Conservation (phyloP, 345 rosid species). For the Angophora floribunda region DNA sequence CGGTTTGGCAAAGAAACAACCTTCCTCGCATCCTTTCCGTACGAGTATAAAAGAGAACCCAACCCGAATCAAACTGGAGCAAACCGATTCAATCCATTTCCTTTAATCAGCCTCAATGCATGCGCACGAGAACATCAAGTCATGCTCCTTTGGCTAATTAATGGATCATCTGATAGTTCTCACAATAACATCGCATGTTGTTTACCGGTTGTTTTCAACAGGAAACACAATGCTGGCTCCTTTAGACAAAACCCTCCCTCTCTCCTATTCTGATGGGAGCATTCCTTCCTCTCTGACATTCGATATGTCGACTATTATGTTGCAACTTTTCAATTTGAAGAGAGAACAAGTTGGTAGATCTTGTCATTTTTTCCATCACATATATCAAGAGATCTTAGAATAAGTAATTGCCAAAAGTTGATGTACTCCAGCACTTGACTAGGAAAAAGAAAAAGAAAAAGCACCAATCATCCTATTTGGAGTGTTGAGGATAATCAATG, state of each 20-base stretch:
- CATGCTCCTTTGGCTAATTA: background rate
- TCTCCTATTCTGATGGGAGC: background rate
- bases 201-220: background rate
- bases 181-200: background rate
- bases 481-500: background rate
- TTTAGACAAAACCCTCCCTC: background rate
- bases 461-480: background rate
- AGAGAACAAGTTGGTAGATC: background rate
- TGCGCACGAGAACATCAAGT: background rate
- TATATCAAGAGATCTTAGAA: background rate
- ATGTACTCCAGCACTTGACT: background rate
- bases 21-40: background rate
- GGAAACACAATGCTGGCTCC: background rate
- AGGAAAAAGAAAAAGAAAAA: background rate
- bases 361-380: background rate
- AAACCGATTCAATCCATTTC: background rate
- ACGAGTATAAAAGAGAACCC: background rate
- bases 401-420: background rate
- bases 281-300: background rate
- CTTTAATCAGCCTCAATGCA: background rate
- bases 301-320: background rate
- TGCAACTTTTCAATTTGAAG: background rate
- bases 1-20: background rate
- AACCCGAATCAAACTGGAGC: background rate
- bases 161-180: background rate